A percentile compares a stretch with the other conserved stretches of the same genome.
These are phyloP conservation scores for Pseudogymnoascus sp. DNA, from an alignment of 2,329 filamentous ascomycete genomes.

Conservation along the genomic window DNA sequence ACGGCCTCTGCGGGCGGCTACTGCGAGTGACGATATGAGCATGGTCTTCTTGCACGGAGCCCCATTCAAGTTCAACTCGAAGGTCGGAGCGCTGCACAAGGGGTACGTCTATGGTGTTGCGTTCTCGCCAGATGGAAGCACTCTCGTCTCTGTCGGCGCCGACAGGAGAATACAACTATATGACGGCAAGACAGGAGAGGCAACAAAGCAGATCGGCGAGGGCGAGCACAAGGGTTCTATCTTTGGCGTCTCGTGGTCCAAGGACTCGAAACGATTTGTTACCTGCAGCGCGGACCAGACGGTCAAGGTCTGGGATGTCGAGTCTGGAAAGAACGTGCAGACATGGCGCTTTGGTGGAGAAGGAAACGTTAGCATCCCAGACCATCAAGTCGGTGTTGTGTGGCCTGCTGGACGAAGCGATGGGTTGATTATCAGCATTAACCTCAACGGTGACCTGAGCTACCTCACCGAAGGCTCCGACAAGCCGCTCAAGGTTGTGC, in stretches of 20 bases:
- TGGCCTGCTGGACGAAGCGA: constrained; percentile 79
- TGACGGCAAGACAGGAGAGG: constrained; percentile 90
- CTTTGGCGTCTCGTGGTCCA: constrained; percentile 83
- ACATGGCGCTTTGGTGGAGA: constrained; percentile 80
- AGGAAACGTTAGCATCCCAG: constrained; percentile 58
- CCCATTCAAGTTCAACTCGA: constrained; percentile 93
- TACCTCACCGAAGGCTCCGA: constrained; percentile 70
- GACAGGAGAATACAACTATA: constrained; percentile 91
- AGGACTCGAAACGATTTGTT: constrained; percentile 76
- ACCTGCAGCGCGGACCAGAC: constrained; percentile 93
- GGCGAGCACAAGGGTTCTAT: constrained; percentile 88
- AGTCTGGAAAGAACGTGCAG: constrained; percentile 67
- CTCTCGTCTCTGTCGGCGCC: constrained; percentile 81
- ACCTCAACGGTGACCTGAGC: constrained; percentile 79
- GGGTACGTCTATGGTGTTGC: constrained; percentile 83
- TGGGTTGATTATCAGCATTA: constrained; percentile 82
- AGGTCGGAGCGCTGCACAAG: constrained; percentile 68
- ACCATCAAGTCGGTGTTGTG: constrained; percentile 93
- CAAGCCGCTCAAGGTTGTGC: constrained; percentile 62
- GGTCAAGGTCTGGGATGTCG: constrained; percentile 87
- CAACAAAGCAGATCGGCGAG: constrained; percentile 67
- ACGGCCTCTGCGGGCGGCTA: constrained; percentile 83
- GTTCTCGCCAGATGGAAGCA: constrained; percentile 81
- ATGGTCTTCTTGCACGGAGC: constrained; percentile 89
- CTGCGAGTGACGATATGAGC: constrained; percentile 81